Conservation (phyloP, 2,329 filamentous ascomycete species). For the Beauveria caledonica region DNA sequence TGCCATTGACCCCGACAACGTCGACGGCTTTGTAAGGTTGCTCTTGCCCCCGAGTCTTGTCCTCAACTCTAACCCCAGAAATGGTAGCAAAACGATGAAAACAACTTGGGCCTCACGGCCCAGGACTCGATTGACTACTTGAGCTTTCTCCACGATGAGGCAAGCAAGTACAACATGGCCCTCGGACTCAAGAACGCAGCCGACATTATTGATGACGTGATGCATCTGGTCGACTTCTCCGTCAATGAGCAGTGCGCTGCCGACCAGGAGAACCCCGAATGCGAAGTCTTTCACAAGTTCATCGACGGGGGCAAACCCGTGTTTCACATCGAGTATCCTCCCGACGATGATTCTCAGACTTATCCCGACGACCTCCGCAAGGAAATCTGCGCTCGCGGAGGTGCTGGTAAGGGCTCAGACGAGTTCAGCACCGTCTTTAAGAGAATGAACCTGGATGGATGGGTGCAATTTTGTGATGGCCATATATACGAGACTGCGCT, state of each 20-base stretch:
- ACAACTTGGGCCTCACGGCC: slow-evolving; percentile 50
- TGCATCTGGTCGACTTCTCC: slow-evolving; percentile 50
- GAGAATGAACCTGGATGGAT: slow-evolving; percentile 54
- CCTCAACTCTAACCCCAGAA: neutral
- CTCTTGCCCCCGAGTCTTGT: neutral
- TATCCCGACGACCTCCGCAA: slow-evolving; percentile 3
- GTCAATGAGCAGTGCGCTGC: slow-evolving; percentile 66
- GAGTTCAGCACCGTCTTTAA: slow-evolving; percentile 59
- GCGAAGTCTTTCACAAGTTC: slow-evolving; percentile 48
- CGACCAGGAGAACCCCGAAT: slow-evolving; percentile 51
- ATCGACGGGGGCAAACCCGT: slow-evolving; percentile 56
- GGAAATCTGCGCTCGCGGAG: slow-evolving; percentile 33
- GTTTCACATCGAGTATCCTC: slow-evolving; percentile 65
- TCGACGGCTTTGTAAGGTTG: slow-evolving; percentile 51
- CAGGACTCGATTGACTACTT: slow-evolving; percentile 51
- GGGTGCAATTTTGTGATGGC: slow-evolving; percentile 48
- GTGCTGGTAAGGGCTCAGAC: slow-evolving; percentile 31
- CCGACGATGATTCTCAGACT: slow-evolving; percentile 22
- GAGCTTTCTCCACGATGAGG: slow-evolving; percentile 48
- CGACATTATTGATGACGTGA: slow-evolving; percentile 43
- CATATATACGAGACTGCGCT: slow-evolving; percentile 21
- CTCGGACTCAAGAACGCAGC: slow-evolving; percentile 63
- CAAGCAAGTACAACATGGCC: slow-evolving; percentile 46
- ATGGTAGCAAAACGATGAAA: slow-evolving; percentile 43
- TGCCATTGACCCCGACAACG: slow-evolving; percentile 63